Evolutionary conservation across 2,329 filamentous ascomycete species (phyloP), one percentile per base, ranked within the genome.

Genomic region (Pyrenochaeta sp.): DNA sequence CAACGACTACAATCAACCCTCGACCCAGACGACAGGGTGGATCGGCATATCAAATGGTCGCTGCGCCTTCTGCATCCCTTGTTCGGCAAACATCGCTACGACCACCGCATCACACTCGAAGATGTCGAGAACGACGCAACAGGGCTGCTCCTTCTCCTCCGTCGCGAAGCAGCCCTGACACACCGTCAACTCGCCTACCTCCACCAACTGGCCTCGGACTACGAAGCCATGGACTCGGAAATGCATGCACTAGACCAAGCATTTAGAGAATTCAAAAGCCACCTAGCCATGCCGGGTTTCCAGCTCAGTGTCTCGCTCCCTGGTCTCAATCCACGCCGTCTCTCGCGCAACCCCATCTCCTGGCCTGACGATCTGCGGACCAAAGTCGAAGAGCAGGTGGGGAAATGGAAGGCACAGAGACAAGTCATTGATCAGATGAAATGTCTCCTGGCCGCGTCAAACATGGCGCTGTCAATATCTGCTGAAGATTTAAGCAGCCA

Each of bases 401-500:
- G 31, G 20, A 65, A 52, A 31, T 73, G 71, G 71, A 61, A 49
- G 47, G 41, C 48, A 1, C 69, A 72, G 45, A 49, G 45, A 36
- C 40, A 46, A 0, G 50, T 54, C 1, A 49, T 70, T 11, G 52
- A 60, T n/a, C 60, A 64, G 49, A 42, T 74, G 23, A 40, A 44
- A 3, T 14, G 17, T 1, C 9, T 74, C 11, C 29, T 73, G 37
- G 45, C 45, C 10, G 49, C 40, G 5, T 68, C 67, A 7, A 63
- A 60, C 15, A 61, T 63, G 37, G 59, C 56, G 1, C 51, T 72
- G 17, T 46, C 55, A 3, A 12, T 68, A 1, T 60, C 68, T 0
- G 73, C 72, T 36, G 69, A 72, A 43, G 51, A 63, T 14, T 4
- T 60, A 18, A 55, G 35, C 0, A 65, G 56, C 37, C 59, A 69